Conservation (phyloP, 208 protist genomes). For the Trypanosoma boissoni region DNA sequence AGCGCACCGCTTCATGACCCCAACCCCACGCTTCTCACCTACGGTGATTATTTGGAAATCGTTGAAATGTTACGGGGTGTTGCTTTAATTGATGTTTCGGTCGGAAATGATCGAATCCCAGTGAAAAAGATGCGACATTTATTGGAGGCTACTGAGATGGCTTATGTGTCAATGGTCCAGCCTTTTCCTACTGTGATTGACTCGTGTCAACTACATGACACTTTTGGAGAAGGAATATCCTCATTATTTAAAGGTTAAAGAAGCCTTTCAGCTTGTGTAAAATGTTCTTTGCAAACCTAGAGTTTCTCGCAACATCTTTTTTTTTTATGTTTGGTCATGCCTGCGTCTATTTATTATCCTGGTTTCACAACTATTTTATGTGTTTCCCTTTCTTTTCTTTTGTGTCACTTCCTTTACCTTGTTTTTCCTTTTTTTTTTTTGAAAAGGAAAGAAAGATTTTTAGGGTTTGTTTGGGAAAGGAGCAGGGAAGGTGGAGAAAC, state of each 20-base stretch:
- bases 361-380: no score
- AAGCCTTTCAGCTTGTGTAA: not conserved
- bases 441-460: no score
- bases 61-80: constrained; percentile 77
- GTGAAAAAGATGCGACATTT: constrained; percentile 39
- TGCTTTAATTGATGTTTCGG: constrained; percentile 76
- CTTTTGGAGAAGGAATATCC: constrained; percentile 41
- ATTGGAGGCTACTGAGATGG: constrained; percentile 64
- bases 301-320: no score
- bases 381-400: no score
- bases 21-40: constrained; percentile 50
- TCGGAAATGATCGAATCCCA: constrained; percentile 74
- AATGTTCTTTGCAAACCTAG: not conserved
- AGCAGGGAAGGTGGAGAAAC: not conserved
- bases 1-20: constrained; percentile 60
- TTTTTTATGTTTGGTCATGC: no score
- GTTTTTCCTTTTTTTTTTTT: constrained; percentile 1
- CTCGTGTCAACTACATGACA: constrained; percentile 71
- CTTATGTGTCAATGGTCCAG: constrained; percentile 69
- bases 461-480: no score
- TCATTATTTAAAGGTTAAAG: constrained; percentile 15
- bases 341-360: no score
- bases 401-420: no score
- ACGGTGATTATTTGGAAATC: constrained; percentile 52
- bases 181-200: constrained; percentile 80